Percentiles rank a stretch among this genome's conserved stretches.
Conservation (phyloP, 1,284 basidiomycete species). For the Sanguinoderma infundibulare region DNA sequence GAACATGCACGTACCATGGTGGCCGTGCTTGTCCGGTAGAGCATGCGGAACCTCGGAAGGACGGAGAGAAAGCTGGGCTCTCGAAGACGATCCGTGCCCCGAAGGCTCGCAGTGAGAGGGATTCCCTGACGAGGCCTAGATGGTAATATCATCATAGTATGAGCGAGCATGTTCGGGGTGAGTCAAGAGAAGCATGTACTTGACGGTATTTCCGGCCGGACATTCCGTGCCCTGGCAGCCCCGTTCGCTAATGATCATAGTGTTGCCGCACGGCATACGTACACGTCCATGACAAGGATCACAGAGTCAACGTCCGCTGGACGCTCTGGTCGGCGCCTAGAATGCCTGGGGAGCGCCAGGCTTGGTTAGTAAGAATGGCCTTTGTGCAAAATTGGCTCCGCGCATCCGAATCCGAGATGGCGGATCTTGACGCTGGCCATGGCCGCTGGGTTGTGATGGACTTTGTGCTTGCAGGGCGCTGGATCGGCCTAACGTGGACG, state of each 20-base stretch:
- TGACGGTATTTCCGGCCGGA: background rate
- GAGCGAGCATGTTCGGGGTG: background rate
- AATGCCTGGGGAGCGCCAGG: background rate
- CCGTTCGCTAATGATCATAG: background rate
- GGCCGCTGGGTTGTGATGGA: conserved; percentile 10
- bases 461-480: conserved; percentile 1
- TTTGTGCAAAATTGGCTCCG: background rate
- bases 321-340: background rate
- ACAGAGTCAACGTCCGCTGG: too few relatives aligned
- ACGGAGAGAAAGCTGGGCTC: background rate
- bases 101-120: background rate
- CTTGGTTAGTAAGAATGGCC: background rate
- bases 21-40: background rate
- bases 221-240: background rate
- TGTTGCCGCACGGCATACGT: conserved; percentile 3
- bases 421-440: conserved; percentile 9
- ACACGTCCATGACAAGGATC: background rate
- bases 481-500: conserved; percentile 5
- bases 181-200: background rate
- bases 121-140: background rate
- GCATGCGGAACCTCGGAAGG: background rate
- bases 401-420: conserved; percentile 5
- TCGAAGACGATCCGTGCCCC: background rate
- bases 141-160: background rate
- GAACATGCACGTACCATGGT: background rate